Evolutionary conservation across 176 grass and related monocot species (phyloP).

Genomic region (Dendrocalamus sinicus): DNA sequence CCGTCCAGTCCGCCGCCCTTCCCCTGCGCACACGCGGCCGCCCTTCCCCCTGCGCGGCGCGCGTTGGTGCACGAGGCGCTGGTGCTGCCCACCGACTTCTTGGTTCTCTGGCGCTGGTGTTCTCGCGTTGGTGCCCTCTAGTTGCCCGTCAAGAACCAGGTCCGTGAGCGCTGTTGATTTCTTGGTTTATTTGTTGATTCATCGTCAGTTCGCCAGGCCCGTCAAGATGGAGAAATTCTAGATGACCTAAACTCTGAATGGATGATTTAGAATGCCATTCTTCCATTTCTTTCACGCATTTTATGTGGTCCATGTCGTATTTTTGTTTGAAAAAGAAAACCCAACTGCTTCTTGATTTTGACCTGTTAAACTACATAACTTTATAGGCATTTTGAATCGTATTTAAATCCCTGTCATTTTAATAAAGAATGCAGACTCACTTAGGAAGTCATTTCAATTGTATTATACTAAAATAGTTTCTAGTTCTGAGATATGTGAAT

Average conservation of each 20-base stretch:
- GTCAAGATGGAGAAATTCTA: not conserved
- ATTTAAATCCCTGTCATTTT: slow-evolving; percentile 6
- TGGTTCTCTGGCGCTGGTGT: too few species aligned
- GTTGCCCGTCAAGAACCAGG: too few species aligned
- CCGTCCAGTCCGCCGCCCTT: too few species aligned
- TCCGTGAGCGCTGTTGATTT: too few species aligned
- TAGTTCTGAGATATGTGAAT: not conserved
- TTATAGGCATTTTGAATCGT: not conserved
- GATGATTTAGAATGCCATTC: not conserved
- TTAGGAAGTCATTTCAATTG: slow-evolving; percentile 15
- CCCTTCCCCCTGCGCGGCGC: too few species aligned
- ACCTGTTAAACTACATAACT: slow-evolving; percentile 10
- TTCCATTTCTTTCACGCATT: not conserved
- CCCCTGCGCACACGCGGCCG: too few species aligned
- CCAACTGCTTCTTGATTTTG: slow-evolving; percentile 5
- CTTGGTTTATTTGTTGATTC: too few species aligned
- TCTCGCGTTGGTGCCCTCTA: too few species aligned
- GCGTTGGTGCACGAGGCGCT: too few species aligned
- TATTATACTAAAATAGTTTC: slow-evolving; percentile 16
- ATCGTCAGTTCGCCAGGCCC: too few species aligned
- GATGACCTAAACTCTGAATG: not conserved
- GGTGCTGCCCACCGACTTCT: too few species aligned
- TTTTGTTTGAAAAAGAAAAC: not conserved
- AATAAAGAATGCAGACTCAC: not conserved
- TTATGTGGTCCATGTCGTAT: not conserved